Conservation (phyloP, 148 eudicot genomes). For the Spergularia marina region DNA sequence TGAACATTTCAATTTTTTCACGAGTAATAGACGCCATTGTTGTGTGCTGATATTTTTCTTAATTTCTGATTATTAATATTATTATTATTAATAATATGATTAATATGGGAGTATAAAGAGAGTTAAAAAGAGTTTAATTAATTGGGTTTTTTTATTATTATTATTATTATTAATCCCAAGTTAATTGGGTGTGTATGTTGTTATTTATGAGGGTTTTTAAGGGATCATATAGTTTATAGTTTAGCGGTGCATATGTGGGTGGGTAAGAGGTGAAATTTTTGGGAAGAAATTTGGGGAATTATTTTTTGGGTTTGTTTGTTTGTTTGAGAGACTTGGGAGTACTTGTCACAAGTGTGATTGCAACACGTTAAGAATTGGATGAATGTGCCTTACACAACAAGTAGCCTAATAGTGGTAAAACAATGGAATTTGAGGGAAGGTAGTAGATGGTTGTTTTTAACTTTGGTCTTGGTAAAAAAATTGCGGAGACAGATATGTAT, state of each 20-base stretch:
- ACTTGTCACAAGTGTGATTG: background rate
- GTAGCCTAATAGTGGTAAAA: conserved; percentile 8
- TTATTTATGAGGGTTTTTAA: background rate
- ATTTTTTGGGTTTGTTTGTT: background rate
- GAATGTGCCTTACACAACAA: conserved; percentile 12
- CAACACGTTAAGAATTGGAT: conserved; percentile 3
- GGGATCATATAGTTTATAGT: background rate
- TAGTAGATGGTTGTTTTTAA: too few species aligned
- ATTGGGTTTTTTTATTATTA: too few species aligned
- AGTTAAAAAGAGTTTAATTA: background rate
- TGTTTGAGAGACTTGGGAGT: background rate
- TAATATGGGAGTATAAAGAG: background rate
- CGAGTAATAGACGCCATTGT: conserved; percentile 63
- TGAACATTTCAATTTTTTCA: conserved; percentile 73
- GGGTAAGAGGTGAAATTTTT: too few species aligned
- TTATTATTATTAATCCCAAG: too few species aligned
- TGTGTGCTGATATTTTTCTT: background rate
- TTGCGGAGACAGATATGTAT: too few species aligned
- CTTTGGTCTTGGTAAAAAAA: too few species aligned
- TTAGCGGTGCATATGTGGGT: conserved; percentile 18
- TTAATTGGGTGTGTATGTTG: background rate
- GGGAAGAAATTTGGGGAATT: background rate
- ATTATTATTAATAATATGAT: background rate
- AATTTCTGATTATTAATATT: background rate
- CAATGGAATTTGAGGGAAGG: background rate